Base-by-base conservation (phyloP, 495 filamentous ascomycete species). In the Evansstolkia leycettana region DNA sequence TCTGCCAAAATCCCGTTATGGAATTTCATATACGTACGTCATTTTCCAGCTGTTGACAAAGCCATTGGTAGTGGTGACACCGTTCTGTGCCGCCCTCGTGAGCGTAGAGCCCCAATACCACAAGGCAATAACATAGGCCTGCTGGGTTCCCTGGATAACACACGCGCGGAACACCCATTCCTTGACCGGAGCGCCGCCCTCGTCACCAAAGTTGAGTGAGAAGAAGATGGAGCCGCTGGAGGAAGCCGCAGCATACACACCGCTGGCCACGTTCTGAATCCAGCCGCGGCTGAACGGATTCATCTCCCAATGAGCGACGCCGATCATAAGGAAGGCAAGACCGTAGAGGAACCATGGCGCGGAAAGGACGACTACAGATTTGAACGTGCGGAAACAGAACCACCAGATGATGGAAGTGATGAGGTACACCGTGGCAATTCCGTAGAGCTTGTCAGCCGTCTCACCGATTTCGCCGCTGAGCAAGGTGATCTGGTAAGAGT, bases 401-500 rank as follows among this genome's bases (percentile, higher is more conserved):
- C 76, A 82, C 79, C 79, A 84, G 6, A 74, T 19, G 7, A 77
- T 55, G 5, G 77, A 80, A 2, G 69, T 69, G 23, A 62, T 59
- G 6, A 78, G 58, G 42, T 84, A 84, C 5, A 77, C 72, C 2
- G 62, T 69, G 0, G 76, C 76, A 12, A 82, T 72, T 29, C 72
- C 69, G 57, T 84, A 84, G 6, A 83, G 64, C 43, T 78, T 75
- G 15, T 64, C 57, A 3, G 76, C 70, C 0, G 68, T 68, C 45
- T 82, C 64, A 10, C 72, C 76, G 12, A 75, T 60, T 42, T 78
- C 68, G 12, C 79, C 79, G 0, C 73, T 74, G 9, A 84, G 63
- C 16, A 84, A 64, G 2, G 76, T 80, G 43, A 84, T 75, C 43
- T 84, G 79, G 48, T 82, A 84, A 1, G 74, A 80, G 54, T 79